phyloP scores from a whole-genome alignment of 2,329 filamentous ascomycete genomes.

The Mariannaea sp. region DNA sequence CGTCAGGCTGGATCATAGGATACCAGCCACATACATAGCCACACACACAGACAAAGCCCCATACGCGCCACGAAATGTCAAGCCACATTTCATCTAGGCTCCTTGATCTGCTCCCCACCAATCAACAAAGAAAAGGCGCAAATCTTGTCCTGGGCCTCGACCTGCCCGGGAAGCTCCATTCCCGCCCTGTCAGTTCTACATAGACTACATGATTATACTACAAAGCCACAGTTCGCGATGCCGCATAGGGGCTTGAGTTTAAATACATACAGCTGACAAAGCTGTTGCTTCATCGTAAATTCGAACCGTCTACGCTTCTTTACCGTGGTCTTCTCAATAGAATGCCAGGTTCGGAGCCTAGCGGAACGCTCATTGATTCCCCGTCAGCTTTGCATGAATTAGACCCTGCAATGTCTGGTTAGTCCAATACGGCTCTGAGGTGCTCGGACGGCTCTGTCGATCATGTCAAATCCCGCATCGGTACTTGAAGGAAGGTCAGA shows the following conservation, averaged over 20 bases:
- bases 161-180: no score
- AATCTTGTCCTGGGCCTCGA: constrained; percentile 5
- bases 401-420: constrained; percentile 8
- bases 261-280: no score
- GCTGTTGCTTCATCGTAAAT: no score
- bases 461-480: constrained; percentile 8
- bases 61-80: neutral
- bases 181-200: no score
- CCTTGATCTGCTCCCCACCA: constrained; percentile 2
- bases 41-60: no score
- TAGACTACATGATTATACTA: no score
- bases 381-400: constrained; percentile 11
- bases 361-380: neutral
- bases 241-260: no score
- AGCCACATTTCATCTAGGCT: constrained; percentile 11
- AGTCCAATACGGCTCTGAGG: no score
- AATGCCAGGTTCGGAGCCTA: no score
- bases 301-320: no score
- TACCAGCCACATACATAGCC: constrained; percentile 16
- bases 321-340: no score
- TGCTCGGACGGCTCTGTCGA: constrained; percentile 4
- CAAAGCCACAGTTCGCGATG: no score
- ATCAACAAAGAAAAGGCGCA: neutral
- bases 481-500: constrained; percentile 2
- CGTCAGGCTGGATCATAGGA: constrained; percentile 5